Evolutionary conservation across 176 grass and related monocot genomes (phyloP), one percentile per base, ranked within the genome.

Genomic region (Triticum monococcum): DNA sequence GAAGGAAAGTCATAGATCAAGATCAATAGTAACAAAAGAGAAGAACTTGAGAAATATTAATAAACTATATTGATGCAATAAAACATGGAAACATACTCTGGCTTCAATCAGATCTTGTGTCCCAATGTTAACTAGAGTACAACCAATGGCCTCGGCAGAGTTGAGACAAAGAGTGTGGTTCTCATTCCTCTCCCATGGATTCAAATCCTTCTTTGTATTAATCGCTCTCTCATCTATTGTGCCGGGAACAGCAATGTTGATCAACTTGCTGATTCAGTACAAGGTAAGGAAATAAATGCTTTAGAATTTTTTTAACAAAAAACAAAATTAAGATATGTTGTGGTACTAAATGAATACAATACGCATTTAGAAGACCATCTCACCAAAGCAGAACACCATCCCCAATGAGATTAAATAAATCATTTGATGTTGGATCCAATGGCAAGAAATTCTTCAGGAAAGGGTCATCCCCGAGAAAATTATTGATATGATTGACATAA

Each of bases 51-150:
- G 83, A 67, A 52, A 68, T 64, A 7, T 11, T 66, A 78, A 50
- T 52, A 50, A 67, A 17, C 14, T 50, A 23, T 48, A 30, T 20
- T 5, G 40, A 43, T 12, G 22, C 10, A 85, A 75, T 13, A 86
- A 17, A 68, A 61, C 17, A 70, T 12, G 38, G 45, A 85, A 56
- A 83, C 93, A 22, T 94, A 96, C 96, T 84, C 96, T 88, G 79
- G 93, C 96, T 95, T 98, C 96, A 81, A 98, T 86, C 88, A 98
- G 82, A 81, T 98, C 96, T 79, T 98, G 96, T 84, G 96, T 98
- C 31, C 96, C 96, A 92, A 98, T 98, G 45, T 98, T 98, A 81
- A 98, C 96, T 41, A 98, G 88, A 31, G 96, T 98, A 87, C 96
- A 98, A 20, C 96, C 96, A 89, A 98, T 98, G 79, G 96, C 96